phyloP scores from a whole-genome alignment of 192 early-diverging fungal species.

The Oehlia diaphana region DNA sequence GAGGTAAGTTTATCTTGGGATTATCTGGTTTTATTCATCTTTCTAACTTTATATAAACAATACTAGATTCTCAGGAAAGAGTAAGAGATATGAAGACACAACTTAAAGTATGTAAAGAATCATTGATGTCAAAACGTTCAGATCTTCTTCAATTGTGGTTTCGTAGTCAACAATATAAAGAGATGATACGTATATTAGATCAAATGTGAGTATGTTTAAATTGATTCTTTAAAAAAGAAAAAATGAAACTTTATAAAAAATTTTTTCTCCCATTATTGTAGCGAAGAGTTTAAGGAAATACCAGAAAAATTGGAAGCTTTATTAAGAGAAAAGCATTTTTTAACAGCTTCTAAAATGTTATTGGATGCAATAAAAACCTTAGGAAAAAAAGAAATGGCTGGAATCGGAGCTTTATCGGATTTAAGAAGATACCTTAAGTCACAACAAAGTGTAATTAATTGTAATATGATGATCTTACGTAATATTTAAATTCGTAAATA shows the following conservation, averaged over 20 bases:
- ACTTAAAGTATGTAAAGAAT: conserved; percentile 64
- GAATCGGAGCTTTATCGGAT: conserved; percentile 71
- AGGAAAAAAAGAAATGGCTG: conserved; percentile 60
- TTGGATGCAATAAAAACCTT: conserved; percentile 63
- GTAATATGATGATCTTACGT: not conserved
- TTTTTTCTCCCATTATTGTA: conserved; percentile 15
- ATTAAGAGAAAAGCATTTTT: conserved; percentile 66
- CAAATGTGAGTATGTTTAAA: conserved; percentile 49
- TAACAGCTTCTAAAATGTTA: conserved; percentile 66
- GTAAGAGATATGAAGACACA: conserved; percentile 63
- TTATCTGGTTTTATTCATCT: not conserved
- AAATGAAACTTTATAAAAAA: not conserved
- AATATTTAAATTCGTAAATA: not conserved
- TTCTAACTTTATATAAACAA: not conserved
- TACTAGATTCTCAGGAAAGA: conserved; percentile 58
- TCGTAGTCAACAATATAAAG: conserved; percentile 74
- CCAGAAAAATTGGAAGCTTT: conserved; percentile 63
- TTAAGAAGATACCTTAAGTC: conserved; percentile 61
- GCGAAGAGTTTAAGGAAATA: conserved; percentile 67
- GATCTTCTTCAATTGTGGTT: conserved; percentile 70
- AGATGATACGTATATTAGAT: conserved; percentile 75
- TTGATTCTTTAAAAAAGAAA: not conserved
- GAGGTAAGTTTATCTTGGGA: conserved; percentile 38
- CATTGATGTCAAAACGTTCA: conserved; percentile 61
- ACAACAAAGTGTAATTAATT: conserved; percentile 47